phyloP scores from a whole-genome alignment of 768 basidiomycete species.

The Pholiota conissans region DNA sequence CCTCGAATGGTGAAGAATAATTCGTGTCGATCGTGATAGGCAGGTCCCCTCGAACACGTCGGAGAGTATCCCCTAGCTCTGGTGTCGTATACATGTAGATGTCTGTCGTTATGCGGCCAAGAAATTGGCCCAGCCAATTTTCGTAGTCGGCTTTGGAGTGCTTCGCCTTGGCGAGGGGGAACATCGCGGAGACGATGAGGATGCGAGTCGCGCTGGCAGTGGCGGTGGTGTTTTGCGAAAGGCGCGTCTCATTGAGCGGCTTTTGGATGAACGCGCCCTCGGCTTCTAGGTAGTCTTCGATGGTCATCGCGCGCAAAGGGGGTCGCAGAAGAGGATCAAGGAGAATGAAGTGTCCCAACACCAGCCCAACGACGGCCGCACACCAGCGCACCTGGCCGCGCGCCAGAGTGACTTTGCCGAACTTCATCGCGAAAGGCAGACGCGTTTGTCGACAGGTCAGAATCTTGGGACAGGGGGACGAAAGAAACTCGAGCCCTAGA shows the following conservation, averaged over 20 bases:
- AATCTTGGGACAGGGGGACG: neutral
- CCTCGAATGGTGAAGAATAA: conserved; percentile 44
- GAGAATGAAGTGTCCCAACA: neutral
- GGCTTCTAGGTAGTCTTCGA: neutral
- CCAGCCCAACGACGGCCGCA: neutral
- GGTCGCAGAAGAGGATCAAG: neutral
- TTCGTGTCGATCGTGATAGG: conserved; percentile 46
- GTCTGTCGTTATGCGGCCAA: conserved; percentile 43
- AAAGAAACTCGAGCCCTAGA: neutral
- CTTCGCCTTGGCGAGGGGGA: conserved; percentile 49
- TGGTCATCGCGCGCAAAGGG: neutral
- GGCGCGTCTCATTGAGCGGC: neutral
- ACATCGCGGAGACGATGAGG: conserved; percentile 56
- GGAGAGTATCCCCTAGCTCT: conserved; percentile 33
- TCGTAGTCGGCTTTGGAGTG: conserved; percentile 46
- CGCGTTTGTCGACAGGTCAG: neutral
- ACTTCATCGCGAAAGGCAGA: neutral
- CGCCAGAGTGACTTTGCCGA: neutral
- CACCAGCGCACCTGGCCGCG: neutral
- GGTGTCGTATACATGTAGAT: conserved; percentile 55
- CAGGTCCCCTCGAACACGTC: conserved; percentile 29
- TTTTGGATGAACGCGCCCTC: neutral
- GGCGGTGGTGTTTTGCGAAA: neutral
- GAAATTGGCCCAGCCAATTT: conserved; percentile 43
- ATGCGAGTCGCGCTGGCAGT: conserved; percentile 19